Evolutionary conservation across 164 flowering plant species (phyloP), one percentile per base, ranked within the genome.

Genomic region (Vitis vinifera): DNA sequence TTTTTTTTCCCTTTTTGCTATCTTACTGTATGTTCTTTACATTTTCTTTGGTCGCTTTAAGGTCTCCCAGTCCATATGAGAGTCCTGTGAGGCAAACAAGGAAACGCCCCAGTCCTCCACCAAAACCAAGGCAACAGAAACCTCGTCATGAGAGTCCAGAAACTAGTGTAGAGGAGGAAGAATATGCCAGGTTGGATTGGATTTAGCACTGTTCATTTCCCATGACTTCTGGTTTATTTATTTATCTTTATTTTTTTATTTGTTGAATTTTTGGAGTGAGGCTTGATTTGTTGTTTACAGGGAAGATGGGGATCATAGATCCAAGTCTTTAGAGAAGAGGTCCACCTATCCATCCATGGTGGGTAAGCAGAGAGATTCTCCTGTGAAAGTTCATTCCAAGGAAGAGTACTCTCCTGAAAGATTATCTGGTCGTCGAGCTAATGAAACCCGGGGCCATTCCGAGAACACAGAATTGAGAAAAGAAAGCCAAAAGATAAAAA

Each of bases 71-170:
- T 75, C 78, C 75, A 6, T 53, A 68, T 68, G 77, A 56, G 71
- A 79, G 82, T 64, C 82, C 81, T 51, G 59, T 56, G 44, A 81
- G 79, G 82, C 80, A 55, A 63, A 74, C 66, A 29, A 74, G 74
- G 66, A 81, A 72, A 31, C 77, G 80, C 52, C 70, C 23, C n/a
- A 77, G 79, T 67, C 74, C 85, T 76, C 63, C 64, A 51, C 69
- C 55, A 59, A 78, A 72, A 66, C 37, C 73, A 48, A 75, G 79
- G 71, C 78, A 73, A 62, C 67, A 55, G 9, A 77, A 65, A 57
- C 30, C 62, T 73, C 77, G 63, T 59, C 75, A 65, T 73, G 79
- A 66, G 19, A 76, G 68, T 70, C 75, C 75, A 17, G 81, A 74
- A 60, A 71, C 68, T 55, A 77, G 71, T 67, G 76, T 67, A 48